These are phyloP conservation scores for Cutaneotrichosporon sp. DNA, from an alignment of 1,284 basidiomycete species.

Conservation along the genomic window DNA sequence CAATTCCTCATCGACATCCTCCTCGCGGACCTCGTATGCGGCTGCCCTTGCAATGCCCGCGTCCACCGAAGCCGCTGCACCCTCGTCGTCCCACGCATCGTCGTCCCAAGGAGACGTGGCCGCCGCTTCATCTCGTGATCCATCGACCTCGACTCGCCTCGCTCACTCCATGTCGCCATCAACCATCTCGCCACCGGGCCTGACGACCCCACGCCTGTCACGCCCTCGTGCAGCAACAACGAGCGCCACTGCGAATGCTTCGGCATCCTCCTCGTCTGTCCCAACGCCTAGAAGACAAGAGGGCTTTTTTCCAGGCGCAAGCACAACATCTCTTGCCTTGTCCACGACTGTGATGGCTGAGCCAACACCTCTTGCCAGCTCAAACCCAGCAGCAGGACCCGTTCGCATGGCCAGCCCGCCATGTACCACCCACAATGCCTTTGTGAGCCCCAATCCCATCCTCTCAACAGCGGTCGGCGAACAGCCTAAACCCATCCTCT, in stretches of 20 bases:
- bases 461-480: not conserved
- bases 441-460: not conserved
- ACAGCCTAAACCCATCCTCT: not conserved
- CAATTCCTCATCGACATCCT: not conserved
- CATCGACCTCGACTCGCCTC: not conserved
- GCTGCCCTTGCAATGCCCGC: slow-evolving; percentile 1
- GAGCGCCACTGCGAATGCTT: not conserved
- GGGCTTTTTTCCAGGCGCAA: not conserved
- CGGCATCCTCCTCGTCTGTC: not conserved
- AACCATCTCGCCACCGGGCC: not conserved
- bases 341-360: not conserved
- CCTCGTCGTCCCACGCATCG: not conserved
- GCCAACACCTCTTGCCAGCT: not conserved
- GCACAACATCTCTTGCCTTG: not conserved
- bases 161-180: not conserved
- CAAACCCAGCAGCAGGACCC: not conserved
- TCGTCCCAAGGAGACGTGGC: not conserved
- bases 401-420: not conserved
- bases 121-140: not conserved
- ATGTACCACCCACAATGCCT: not conserved
- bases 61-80: not conserved
- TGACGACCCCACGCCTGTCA: not conserved
- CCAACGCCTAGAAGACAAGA: not conserved
- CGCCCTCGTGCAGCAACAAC: slow-evolving; percentile 1
- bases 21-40: slow-evolving; percentile 3